phyloP scores from a whole-genome alignment of 2,329 filamentous ascomycete species.

The Penicillium expansum region DNA sequence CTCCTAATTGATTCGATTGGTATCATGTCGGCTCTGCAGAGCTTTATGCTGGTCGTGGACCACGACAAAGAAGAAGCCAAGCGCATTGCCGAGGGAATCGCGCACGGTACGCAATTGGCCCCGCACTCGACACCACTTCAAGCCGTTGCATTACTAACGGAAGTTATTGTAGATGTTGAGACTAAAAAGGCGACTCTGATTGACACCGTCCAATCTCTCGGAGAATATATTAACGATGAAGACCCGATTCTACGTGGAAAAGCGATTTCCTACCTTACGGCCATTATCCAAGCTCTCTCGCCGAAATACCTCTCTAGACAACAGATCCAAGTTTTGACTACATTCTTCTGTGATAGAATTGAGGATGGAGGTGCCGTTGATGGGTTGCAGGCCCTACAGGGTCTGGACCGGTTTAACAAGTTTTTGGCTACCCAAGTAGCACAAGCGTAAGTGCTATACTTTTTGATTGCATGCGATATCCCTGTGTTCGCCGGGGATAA shows the following conservation, averaged over 20 bases:
- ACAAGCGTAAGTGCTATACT: constrained; percentile 47
- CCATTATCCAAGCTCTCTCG: constrained; percentile 49
- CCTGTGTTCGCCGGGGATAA: constrained; percentile 12
- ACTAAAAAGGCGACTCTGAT: constrained; percentile 60
- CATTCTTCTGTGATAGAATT: constrained; percentile 64
- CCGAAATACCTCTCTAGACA: constrained; percentile 58
- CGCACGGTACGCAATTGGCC: constrained; percentile 38
- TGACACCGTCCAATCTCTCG: constrained; percentile 61
- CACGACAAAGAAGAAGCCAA: constrained; percentile 47
- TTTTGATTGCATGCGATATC: neutral
- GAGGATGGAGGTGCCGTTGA: constrained; percentile 61
- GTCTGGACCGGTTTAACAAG: constrained; percentile 58
- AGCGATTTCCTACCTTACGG: constrained; percentile 48
- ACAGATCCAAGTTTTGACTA: constrained; percentile 60
- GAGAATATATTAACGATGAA: constrained; percentile 66
- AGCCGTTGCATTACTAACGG: constrained; percentile 12
- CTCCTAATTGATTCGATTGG: constrained; percentile 17
- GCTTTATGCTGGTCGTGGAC: constrained; percentile 49
- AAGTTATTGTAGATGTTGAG: constrained; percentile 51
- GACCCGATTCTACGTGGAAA: constrained; percentile 60
- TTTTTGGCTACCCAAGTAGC: constrained; percentile 55
- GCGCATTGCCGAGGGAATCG: constrained; percentile 44
- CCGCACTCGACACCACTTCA: constrained; percentile 8
- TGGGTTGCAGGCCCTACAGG: constrained; percentile 58
- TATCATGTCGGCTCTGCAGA: constrained; percentile 49